These are phyloP conservation scores for Botrytis medusae DNA, from an alignment of 2,329 filamentous ascomycete species.

Conservation along the genomic window DNA sequence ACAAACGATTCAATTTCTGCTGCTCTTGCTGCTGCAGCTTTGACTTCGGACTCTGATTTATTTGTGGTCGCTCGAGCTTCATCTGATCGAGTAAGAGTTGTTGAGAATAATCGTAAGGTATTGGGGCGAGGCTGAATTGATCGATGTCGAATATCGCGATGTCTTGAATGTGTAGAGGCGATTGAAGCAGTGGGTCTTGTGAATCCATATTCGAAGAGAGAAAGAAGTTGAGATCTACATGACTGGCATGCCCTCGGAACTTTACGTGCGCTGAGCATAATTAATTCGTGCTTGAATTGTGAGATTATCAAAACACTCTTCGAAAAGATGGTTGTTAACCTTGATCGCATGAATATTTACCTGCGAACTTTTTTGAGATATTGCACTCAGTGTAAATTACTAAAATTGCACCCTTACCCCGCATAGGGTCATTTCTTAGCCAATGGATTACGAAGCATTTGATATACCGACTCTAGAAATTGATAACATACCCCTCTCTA, in stretches of 20 bases:
- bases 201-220: constrained; percentile 41
- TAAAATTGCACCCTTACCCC: not conserved
- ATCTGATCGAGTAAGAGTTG: constrained; percentile 24
- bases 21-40: not conserved
- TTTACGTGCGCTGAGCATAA: constrained; percentile 37
- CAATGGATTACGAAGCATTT: constrained; percentile 12
- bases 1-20: constrained; percentile 61
- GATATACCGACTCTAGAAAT: not conserved
- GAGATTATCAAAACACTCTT: not conserved
- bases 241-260: constrained; percentile 38
- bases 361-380: not conserved
- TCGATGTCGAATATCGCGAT: constrained; percentile 23
- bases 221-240: constrained; percentile 40
- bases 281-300: not conserved
- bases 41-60: not conserved
- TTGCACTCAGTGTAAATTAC: not conserved
- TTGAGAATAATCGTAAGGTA: constrained; percentile 29
- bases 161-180: constrained; percentile 15
- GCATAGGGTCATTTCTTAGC: not conserved
- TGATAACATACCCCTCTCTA: not conserved
- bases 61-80: constrained; percentile 2
- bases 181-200: constrained; percentile 26
- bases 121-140: constrained; percentile 22
- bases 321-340: not conserved
- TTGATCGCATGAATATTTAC: not conserved